Evolutionary conservation across 2,329 filamentous ascomycete genomes (phyloP).

Genomic region (Dichotomopilus funicola): DNA sequence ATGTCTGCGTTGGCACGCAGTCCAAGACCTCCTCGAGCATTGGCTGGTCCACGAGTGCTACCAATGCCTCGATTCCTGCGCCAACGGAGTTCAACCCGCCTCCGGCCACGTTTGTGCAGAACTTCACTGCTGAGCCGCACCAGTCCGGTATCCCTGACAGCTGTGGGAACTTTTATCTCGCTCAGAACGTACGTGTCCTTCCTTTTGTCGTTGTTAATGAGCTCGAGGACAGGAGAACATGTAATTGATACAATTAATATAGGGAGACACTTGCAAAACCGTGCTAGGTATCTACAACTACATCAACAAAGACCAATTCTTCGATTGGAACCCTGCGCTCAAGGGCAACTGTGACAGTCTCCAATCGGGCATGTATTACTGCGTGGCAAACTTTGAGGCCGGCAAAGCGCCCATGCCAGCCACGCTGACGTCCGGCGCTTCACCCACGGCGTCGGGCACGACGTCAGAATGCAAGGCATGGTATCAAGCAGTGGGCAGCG

Average conservation of each 20-base stretch:
- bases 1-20: constrained; percentile 1
- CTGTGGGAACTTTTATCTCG: not conserved
- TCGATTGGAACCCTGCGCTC: constrained; percentile 26
- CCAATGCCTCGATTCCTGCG: not conserved
- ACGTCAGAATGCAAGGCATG: not conserved
- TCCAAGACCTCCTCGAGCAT: not conserved
- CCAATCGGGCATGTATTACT: constrained; percentile 22
- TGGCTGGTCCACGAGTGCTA: not conserved
- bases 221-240: too few relatives aligned
- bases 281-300: constrained; percentile 10
- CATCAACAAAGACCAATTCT: constrained; percentile 24
- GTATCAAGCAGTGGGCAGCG: not conserved
- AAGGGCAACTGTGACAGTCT: constrained; percentile 24
- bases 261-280: constrained; percentile 12
- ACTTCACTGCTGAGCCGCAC: not conserved
- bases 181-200: not conserved
- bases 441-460: constrained; percentile 8
- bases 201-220: not conserved
- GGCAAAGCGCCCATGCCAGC: constrained; percentile 15
- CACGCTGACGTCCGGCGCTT: constrained; percentile 12
- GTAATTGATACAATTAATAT: not conserved
- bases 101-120: not conserved
- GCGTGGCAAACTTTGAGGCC: constrained; percentile 12
- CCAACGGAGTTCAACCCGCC: not conserved
- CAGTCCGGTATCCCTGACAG: not conserved